A percentile compares a stretch with the other conserved stretches of the same genome.
Conservation (phyloP, 306 rosid genomes). For the Begonia peltatifolia region DNA sequence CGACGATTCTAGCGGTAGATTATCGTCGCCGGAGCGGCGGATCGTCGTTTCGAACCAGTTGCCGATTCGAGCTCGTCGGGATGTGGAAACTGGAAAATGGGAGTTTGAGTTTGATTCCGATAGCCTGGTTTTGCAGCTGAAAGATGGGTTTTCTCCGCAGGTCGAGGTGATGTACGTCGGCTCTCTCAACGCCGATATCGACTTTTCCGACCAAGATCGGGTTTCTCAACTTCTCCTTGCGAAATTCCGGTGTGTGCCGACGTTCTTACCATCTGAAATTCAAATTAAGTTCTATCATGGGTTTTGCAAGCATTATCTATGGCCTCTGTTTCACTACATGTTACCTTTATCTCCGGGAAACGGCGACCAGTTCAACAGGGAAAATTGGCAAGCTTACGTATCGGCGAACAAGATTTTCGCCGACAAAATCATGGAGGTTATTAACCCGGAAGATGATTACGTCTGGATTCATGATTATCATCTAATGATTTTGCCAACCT, state of each 20-base stretch:
- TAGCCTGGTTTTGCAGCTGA: conserved; percentile 39
- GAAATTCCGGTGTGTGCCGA: conserved; percentile 45
- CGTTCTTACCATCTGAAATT: conserved; percentile 24
- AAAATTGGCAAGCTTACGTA: conserved; percentile 49
- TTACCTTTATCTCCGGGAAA: conserved; percentile 44
- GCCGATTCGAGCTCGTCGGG: conserved; percentile 11
- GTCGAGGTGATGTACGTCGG: conserved; percentile 54
- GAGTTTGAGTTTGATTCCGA: conserved; percentile 44
- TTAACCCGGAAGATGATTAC: conserved; percentile 47
- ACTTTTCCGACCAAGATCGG: conserved; percentile 29
- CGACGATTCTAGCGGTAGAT: not conserved
- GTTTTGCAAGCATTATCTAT: conserved; percentile 52
- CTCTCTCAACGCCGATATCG: conserved; percentile 36
- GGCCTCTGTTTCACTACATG: conserved; percentile 33
- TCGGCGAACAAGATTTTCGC: conserved; percentile 50
- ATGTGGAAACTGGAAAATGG: conserved; percentile 13
- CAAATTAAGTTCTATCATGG: conserved; percentile 45
- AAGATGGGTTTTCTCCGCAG: conserved; percentile 32
- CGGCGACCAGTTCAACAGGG: conserved; percentile 34
- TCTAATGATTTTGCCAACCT: conserved; percentile 27
- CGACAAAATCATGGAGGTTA: conserved; percentile 40
- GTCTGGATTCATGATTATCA: conserved; percentile 76
- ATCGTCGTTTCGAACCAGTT: too few relatives aligned
- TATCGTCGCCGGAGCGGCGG: too few relatives aligned
- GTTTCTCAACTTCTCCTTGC: conserved; percentile 27